Base-by-base conservation (phyloP, 495 filamentous ascomycete genomes). In the Xylaria telfairii region DNA sequence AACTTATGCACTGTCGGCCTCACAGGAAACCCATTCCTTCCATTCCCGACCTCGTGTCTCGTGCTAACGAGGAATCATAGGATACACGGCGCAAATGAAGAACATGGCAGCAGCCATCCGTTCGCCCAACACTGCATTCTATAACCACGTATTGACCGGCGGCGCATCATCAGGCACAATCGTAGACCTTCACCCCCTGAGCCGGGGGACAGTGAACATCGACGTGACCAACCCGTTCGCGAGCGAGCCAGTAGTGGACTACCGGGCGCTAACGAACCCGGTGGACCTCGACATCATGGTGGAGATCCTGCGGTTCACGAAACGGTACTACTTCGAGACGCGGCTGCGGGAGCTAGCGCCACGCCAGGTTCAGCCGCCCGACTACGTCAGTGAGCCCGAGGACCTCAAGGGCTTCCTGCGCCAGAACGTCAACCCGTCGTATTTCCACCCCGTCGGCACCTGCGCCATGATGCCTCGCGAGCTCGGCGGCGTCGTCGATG, bases 391-490 rank as follows among this genome's bases (percentile, higher is more conserved):
- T 62, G 69, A 82, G 67, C 44, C 79, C 8, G 76, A 73, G 59
- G 72, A 82, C 46, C 69, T 79, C 41, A 75, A 73, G 3, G 72
- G 64, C 4, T 82, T 77, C 47, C 54, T 84, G 17, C 63, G 47
- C 9, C 65, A 75, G 51, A 76, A 76, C 13, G 46, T 83, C 4
- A 77, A 65, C 19, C 82, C 82, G 28, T 81, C 77, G 32, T 79
- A 83, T 63, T 86, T 77, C 61, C 83, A 87, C 60, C 82, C 82
- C 10, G 78, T 77, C 1, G 84, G 86, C 39, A 89, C 87, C 1
- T 82, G 83, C 51, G 83, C 84, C 1, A 87, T 88, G 88, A 75
- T 90, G 78, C 88, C 89, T 21, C 75, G 79, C 47, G 82, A 84
- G 68, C 72, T 85, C 1, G 87, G 88, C 17, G 89, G 89, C 6